Percentiles rank a stretch among this genome's conserved stretches.
These are phyloP conservation scores for Wickerhamiella shivajii DNA, from an alignment of 805 yeast species.

Conservation along the genomic window DNA sequence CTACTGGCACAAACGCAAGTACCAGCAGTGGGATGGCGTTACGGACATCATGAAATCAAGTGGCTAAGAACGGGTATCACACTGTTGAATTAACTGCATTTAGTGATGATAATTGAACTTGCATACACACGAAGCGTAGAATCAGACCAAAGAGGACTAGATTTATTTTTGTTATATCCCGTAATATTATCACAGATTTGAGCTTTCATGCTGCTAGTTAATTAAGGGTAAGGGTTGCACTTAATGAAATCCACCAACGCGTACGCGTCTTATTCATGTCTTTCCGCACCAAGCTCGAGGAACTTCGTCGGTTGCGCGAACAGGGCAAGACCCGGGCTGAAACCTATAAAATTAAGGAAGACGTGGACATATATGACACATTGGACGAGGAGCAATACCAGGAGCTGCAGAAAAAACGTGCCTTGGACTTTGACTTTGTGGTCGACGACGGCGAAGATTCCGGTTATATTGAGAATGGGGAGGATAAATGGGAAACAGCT, in stretches of 20 bases:
- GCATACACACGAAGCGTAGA: no score
- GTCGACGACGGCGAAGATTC: slow-evolving; percentile 89
- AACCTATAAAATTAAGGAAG: slow-evolving; percentile 35
- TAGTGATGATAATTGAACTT: neutral
- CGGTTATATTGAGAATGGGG: slow-evolving; percentile 90
- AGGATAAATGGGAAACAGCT: slow-evolving; percentile 63
- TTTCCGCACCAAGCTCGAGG: slow-evolving; percentile 4
- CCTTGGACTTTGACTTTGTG: slow-evolving; percentile 82
- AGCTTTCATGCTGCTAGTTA: no score
- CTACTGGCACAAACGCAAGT: slow-evolving; percentile 64
- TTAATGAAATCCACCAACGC: no score
- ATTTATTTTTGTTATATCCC: no score
- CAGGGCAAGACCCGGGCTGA: slow-evolving; percentile 31
- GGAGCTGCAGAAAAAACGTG: slow-evolving; percentile 59
- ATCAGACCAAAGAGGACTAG: no score
- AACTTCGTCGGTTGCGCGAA: slow-evolving; percentile 14
- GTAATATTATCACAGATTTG: no score
- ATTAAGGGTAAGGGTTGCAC: no score
- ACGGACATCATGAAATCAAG: slow-evolving; percentile 1
- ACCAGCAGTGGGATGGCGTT: slow-evolving; percentile 7
- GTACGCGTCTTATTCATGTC: no score
- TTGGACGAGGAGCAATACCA: slow-evolving; percentile 71
- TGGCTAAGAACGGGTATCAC: no score
- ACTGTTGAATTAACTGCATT: neutral
- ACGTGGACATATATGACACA: slow-evolving; percentile 64